A percentile compares a stretch with the other conserved stretches of the same genome.
Evolutionary conservation across 257 asterid genomes (phyloP).

Genomic region (Ligustrum vulgare): DNA sequence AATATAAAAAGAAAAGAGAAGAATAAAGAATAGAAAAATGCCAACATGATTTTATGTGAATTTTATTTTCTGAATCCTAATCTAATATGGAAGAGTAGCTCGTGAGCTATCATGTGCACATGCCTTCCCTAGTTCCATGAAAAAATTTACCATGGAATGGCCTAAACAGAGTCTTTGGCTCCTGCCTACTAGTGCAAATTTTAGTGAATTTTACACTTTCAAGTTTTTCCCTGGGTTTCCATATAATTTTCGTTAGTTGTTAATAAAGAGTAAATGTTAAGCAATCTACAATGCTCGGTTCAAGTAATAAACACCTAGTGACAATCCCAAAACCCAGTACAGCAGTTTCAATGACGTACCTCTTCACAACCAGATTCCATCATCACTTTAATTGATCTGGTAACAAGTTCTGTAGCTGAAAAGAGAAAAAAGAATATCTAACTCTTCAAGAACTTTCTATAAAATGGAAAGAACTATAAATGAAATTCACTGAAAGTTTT

Average conservation of each 20-base stretch:
- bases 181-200: neutral
- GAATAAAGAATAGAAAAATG: neutral
- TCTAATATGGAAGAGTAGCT: neutral
- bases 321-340: neutral
- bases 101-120: neutral
- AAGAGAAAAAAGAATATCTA: neutral
- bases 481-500: neutral
- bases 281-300: neutral
- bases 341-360: conserved; percentile 38
- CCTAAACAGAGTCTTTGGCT: neutral
- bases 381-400: conserved; percentile 75
- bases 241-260: neutral
- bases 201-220: neutral
- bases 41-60: neutral
- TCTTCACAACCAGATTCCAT: conserved; percentile 95
- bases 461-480: neutral
- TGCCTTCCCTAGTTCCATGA: neutral
- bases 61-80: neutral
- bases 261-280: neutral
- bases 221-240: neutral
- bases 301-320: neutral
- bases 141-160: neutral
- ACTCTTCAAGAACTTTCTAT: neutral
- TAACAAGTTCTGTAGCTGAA: conserved; percentile 87
- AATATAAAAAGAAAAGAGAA: neutral